Percentiles rank a stretch among this genome's conserved stretches.
Conservation (phyloP, 1,139 yeast genomes). For the Yamadazyma dushanensis region DNA sequence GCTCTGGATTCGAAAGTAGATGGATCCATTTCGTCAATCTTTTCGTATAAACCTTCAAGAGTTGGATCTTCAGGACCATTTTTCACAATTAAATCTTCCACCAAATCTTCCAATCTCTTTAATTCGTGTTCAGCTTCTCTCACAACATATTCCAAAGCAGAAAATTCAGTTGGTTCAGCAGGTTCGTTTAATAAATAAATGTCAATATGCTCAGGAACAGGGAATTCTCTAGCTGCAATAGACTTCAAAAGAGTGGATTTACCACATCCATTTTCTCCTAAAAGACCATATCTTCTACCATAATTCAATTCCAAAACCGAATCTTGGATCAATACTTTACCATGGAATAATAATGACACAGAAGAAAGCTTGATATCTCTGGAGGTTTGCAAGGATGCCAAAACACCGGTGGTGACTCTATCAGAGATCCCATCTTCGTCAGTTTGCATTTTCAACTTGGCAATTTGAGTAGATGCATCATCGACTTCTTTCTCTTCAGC, state of each 20-base stretch:
- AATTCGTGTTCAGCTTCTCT: constrained; percentile 93
- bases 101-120: constrained; percentile 86
- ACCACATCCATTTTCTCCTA: constrained; percentile 99
- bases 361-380: constrained; percentile 92
- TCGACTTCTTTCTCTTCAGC: constrained; percentile 63
- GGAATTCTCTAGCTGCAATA: constrained; percentile 93
- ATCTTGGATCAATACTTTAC: constrained; percentile 93
- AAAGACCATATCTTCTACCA: constrained; percentile 94
- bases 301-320: constrained; percentile 88
- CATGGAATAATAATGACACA: constrained; percentile 92
- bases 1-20: constrained; percentile 96
- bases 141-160: constrained; percentile 95
- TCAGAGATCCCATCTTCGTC: constrained; percentile 94
- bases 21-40: constrained; percentile 95
- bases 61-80: constrained; percentile 93
- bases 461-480: constrained; percentile 72
- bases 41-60: constrained; percentile 88
- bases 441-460: constrained; percentile 85
- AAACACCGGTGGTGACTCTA: constrained; percentile 97
- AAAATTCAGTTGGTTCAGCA: constrained; percentile 87
- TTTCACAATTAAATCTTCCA: constrained; percentile 83
- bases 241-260: constrained; percentile 93
- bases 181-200: constrained; percentile 94
- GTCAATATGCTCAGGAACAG: constrained; percentile 90
- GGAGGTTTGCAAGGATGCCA: constrained; percentile 84